phyloP scores from a whole-genome alignment of 2,329 filamentous ascomycete species.

The Coniochaeta prunicola region DNA sequence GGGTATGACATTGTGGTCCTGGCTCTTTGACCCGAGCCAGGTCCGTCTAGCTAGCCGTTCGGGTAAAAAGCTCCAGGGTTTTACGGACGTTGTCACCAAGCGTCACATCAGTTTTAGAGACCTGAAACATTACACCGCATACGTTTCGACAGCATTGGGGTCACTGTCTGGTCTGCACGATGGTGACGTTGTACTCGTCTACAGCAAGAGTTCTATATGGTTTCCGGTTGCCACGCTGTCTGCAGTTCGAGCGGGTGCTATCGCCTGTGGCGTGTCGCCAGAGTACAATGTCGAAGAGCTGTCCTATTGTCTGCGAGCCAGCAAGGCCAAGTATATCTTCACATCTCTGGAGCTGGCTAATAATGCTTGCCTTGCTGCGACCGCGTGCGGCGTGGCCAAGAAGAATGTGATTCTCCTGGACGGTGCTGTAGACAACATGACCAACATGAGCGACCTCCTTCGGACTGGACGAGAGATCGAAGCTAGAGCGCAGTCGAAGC shows the following conservation, averaged over 20 bases:
- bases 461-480: slow-evolving; percentile 35
- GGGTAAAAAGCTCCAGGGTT: too few relatives aligned
- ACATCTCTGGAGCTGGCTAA: slow-evolving; percentile 41
- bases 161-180: too few relatives aligned
- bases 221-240: slow-evolving; percentile 40
- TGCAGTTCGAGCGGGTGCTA: slow-evolving; percentile 38
- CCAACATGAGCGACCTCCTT: slow-evolving; percentile 22
- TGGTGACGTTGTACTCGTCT: too few relatives aligned
- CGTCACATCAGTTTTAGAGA: too few relatives aligned
- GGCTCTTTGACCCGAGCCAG: too few relatives aligned
- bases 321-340: slow-evolving; percentile 30
- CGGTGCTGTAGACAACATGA: slow-evolving; percentile 13
- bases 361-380: slow-evolving; percentile 24
- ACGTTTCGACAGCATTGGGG: too few relatives aligned
- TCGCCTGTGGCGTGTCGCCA: slow-evolving; percentile 55
- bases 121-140: too few relatives aligned
- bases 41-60: too few relatives aligned
- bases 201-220: too few relatives aligned
- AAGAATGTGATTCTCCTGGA: slow-evolving; percentile 36
- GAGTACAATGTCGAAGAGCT: slow-evolving; percentile 64
- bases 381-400: slow-evolving; percentile 26
- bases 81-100: too few relatives aligned
- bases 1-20: too few relatives aligned
- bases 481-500: slow-evolving; percentile 26
- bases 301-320: slow-evolving; percentile 51